phyloP scores from a whole-genome alignment of 225 moss, liverwort and hornwort species.

The Climacium dendroides region DNA sequence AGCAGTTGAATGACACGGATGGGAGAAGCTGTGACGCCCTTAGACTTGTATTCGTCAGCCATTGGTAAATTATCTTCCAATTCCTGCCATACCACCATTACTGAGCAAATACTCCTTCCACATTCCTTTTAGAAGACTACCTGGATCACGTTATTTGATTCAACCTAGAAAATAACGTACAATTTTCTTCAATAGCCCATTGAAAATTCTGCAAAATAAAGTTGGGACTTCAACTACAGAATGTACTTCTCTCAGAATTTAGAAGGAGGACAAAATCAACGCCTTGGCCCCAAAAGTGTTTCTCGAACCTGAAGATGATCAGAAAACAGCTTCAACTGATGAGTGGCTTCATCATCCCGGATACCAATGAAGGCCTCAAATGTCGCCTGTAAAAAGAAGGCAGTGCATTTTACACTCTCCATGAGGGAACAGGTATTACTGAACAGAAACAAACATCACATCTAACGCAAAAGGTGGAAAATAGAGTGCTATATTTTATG shows the following conservation, averaged over 20 bases:
- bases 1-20: slow-evolving; percentile 95
- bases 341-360: slow-evolving; percentile 87
- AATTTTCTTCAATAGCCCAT: background rate
- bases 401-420: background rate
- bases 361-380: slow-evolving; percentile 95
- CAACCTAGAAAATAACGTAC: background rate
- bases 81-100: slow-evolving; percentile 39
- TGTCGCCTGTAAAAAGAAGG: slow-evolving; percentile 49
- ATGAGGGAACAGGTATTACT: background rate
- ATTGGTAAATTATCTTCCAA: slow-evolving; percentile 89
- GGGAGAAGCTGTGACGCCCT: slow-evolving; percentile 68
- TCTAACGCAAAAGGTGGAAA: background rate
- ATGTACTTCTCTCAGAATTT: background rate
- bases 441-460: background rate
- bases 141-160: background rate
- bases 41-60: slow-evolving; percentile 67
- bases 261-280: background rate
- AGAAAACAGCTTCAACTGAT: slow-evolving; percentile 70
- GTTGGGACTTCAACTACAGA: background rate
- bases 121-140: background rate
- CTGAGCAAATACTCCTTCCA: background rate
- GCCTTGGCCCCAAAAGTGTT: background rate
- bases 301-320: slow-evolving; percentile 61
- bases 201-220: background rate
- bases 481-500: background rate